phyloP scores from a whole-genome alignment of 169 alveolate genomes.

The Plasmodium vivax region DNA sequence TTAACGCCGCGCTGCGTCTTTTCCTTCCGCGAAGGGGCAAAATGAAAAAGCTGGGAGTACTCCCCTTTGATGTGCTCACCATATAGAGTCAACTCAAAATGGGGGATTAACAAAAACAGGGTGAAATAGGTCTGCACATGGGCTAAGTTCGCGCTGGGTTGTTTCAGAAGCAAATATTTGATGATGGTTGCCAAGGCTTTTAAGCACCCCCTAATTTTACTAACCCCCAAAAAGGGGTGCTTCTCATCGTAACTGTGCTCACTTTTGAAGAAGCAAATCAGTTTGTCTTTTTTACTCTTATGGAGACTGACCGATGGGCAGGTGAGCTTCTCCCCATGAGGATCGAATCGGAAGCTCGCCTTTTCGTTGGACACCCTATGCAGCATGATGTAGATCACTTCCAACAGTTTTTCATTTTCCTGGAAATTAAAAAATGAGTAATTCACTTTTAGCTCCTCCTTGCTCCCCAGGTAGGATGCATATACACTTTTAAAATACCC shows the following conservation, averaged over 20 bases:
- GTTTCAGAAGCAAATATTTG: conserved; percentile 3
- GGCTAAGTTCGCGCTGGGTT: neutral
- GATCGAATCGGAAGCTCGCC: conserved; percentile 1
- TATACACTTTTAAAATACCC: conserved; percentile 4
- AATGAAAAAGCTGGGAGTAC: conserved; percentile 5
- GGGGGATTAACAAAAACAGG: conserved; percentile 42
- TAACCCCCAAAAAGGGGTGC: conserved; percentile 16
- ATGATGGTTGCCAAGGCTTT: conserved; percentile 6
- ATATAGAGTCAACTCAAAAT: conserved; percentile 39
- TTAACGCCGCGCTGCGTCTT: neutral
- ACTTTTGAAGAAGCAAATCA: conserved; percentile 24
- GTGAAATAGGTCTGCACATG: conserved; percentile 11
- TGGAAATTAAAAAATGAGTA: conserved; percentile 25
- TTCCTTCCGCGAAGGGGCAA: neutral
- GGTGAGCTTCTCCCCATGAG: neutral
- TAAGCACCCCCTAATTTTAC: conserved; percentile 40
- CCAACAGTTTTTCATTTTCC: conserved; percentile 35
- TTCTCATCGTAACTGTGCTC: neutral
- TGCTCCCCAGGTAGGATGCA: neutral
- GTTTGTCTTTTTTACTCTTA: conserved; percentile 42
- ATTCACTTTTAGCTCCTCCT: neutral
- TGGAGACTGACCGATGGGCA: neutral
- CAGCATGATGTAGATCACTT: conserved; percentile 16
- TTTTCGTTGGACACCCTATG: conserved; percentile 44
- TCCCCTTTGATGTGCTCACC: neutral